Evolutionary conservation across 805 yeast species (phyloP).

Genomic region (Teunomyces funiuensis): DNA sequence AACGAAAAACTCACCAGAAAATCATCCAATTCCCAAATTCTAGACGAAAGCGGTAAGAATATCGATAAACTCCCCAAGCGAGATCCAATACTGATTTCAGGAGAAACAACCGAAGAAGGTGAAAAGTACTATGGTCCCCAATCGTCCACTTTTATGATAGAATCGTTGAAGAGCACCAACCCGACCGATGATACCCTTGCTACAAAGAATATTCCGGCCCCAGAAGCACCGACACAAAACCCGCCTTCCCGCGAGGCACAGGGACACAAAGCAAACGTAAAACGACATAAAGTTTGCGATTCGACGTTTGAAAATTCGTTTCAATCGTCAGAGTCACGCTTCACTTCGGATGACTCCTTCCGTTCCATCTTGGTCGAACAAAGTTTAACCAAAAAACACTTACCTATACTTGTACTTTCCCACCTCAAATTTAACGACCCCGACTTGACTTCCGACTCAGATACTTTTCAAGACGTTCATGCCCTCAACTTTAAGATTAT

Average conservation of each 20-base stretch:
- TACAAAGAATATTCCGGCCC: conserved; percentile 20
- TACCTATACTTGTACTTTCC: conserved; percentile 27
- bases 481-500: conserved; percentile 33
- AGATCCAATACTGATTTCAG: conserved; percentile 21
- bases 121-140: conserved; percentile 53
- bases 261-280: conserved; percentile 3
- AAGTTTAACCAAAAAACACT: conserved; percentile 28
- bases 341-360: conserved; percentile 8
- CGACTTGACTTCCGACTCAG: conserved; percentile 18
- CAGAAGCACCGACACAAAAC: conserved; percentile 4
- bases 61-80: conserved; percentile 1
- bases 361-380: conserved; percentile 15
- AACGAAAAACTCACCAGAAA: conserved; percentile 18
- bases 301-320: conserved; percentile 7
- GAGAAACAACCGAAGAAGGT: conserved; percentile 40
- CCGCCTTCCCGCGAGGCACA: conserved; percentile 3
- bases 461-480: conserved; percentile 13
- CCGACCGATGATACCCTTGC: conserved; percentile 22
- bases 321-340: conserved; percentile 11
- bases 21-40: conserved; percentile 4
- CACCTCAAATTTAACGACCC: conserved; percentile 16
- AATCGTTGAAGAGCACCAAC: conserved; percentile 26
- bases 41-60: background rate
- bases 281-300: background rate
- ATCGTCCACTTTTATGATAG: conserved; percentile 49